Conservation (phyloP, 23 red algal genomes). For the Agarophyton chilense region DNA sequence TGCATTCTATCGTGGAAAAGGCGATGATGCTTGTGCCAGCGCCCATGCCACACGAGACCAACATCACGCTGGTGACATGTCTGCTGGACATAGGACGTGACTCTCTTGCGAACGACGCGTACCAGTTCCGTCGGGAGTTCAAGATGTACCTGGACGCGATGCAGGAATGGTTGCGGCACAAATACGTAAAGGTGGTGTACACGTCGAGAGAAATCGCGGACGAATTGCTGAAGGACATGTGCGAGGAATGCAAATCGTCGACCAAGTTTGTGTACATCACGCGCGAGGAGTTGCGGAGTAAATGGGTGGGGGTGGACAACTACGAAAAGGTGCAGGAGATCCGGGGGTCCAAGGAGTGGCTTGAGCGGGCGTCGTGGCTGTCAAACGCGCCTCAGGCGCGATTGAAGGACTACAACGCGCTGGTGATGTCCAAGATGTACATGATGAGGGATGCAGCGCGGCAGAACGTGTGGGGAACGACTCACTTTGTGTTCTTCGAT, state of each 20-base stretch:
- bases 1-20: conserved; percentile 58
- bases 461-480: conserved; percentile 45
- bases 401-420: conserved; percentile 68
- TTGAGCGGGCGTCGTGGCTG: conserved; percentile 61
- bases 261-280: conserved; percentile 62
- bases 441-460: conserved; percentile 72
- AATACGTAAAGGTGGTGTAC: conserved; percentile 66
- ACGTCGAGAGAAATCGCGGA: conserved; percentile 50
- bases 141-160: conserved; percentile 70
- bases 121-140: conserved; percentile 61
- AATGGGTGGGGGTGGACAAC: conserved; percentile 70
- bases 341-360: conserved; percentile 38
- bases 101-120: conserved; percentile 30
- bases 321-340: conserved; percentile 61
- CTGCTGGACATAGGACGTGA: conserved; percentile 59
- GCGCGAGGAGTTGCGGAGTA: conserved; percentile 39
- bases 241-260: conserved; percentile 33
- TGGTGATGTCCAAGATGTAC: conserved; percentile 83
- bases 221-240: conserved; percentile 43
- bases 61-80: conserved; percentile 64
- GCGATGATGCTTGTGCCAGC: conserved; percentile 63
- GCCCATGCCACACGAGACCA: conserved; percentile 46
- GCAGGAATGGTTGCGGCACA: conserved; percentile 52
- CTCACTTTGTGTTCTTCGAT: conserved; percentile 75
- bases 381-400: conserved; percentile 53